A percentile compares a stretch with the other conserved stretches of the same genome.
Conservation (phyloP, 2,329 filamentous ascomycete species). For the Cercospora janseana region DNA sequence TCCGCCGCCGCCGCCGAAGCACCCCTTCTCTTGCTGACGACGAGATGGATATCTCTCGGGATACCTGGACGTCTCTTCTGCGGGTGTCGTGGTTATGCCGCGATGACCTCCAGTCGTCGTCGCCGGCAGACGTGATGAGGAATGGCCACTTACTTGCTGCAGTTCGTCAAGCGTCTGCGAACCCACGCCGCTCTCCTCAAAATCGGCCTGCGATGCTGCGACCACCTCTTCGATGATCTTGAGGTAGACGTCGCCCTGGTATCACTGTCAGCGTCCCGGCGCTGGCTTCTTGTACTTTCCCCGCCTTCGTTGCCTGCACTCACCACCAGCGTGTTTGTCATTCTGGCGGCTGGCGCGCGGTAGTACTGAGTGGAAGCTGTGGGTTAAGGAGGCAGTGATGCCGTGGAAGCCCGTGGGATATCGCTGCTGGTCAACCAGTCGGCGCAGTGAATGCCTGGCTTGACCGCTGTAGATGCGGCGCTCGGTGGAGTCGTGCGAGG, state of each 20-base stretch:
- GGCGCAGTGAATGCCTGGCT: slow-evolving; percentile 12
- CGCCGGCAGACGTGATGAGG: neutral
- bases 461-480: slow-evolving; percentile 5
- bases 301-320: slow-evolving; percentile 9
- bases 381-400: neutral
- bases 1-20: slow-evolving; percentile 20
- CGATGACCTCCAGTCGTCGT: neutral
- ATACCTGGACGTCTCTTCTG: neutral
- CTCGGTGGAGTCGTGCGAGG: slow-evolving; percentile 13
- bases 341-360: slow-evolving; percentile 15
- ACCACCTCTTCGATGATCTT: slow-evolving; percentile 79
- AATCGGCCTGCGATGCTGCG: slow-evolving; percentile 75
- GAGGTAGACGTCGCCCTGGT: slow-evolving; percentile 73
- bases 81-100: neutral
- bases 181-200: slow-evolving; percentile 93
- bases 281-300: neutral
- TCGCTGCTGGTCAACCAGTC: neutral
- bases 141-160: slow-evolving; percentile 65
- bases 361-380: neutral
- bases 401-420: slow-evolving; percentile 1
- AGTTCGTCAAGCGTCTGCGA: slow-evolving; percentile 82
- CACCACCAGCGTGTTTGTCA: slow-evolving; percentile 35
- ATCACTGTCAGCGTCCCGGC: slow-evolving; percentile 21
- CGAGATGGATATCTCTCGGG: neutral
- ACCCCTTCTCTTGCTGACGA: slow-evolving; percentile 1